Percentiles rank a stretch among this genome's conserved stretches.
Evolutionary conservation across 2,329 filamentous ascomycete species (phyloP).

Genomic region (Alternaria tenuissima): DNA sequence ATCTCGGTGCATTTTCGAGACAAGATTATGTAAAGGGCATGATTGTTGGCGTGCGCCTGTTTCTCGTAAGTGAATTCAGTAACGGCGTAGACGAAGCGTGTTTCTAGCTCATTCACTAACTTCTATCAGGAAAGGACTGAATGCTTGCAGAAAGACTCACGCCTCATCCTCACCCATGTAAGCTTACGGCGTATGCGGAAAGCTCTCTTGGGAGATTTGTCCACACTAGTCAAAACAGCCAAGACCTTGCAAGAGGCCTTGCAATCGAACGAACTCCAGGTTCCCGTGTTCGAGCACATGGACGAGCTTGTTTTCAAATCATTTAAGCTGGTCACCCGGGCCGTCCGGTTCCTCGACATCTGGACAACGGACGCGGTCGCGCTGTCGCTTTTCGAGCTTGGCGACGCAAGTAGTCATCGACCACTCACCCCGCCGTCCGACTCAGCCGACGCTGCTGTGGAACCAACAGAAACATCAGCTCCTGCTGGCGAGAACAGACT

Average conservation of each 20-base stretch:
- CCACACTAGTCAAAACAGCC: slow-evolving; percentile 85
- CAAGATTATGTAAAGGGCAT: slow-evolving; percentile 95
- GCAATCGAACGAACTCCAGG: slow-evolving; percentile 42
- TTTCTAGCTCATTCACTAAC: slow-evolving; percentile 23
- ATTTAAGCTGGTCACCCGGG: slow-evolving; percentile 91
- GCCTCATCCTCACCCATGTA: slow-evolving; percentile 77
- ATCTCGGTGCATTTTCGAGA: slow-evolving; percentile 81
- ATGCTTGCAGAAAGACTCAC: slow-evolving; percentile 84
- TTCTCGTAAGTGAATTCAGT: slow-evolving; percentile 70
- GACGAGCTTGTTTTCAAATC: slow-evolving; percentile 94
- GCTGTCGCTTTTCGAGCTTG: slow-evolving; percentile 53
- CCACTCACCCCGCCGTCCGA: slow-evolving; percentile 52
- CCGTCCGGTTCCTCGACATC: slow-evolving; percentile 87
- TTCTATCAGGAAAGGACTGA: slow-evolving; percentile 78
- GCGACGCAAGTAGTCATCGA: slow-evolving; percentile 42
- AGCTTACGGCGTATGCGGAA: slow-evolving; percentile 82
- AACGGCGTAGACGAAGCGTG: background rate
- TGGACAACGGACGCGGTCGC: slow-evolving; percentile 70
- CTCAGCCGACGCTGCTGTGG: slow-evolving; percentile 40
- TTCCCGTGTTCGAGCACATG: slow-evolving; percentile 74
- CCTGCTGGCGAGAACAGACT: slow-evolving; percentile 29
- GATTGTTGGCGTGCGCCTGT: slow-evolving; percentile 88
- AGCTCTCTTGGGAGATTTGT: slow-evolving; percentile 86
- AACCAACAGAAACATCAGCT: slow-evolving; percentile 37
- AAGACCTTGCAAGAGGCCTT: slow-evolving; percentile 84